phyloP scores from a whole-genome alignment of 2,329 filamentous ascomycete species.

The Nigrospora oryzae region DNA sequence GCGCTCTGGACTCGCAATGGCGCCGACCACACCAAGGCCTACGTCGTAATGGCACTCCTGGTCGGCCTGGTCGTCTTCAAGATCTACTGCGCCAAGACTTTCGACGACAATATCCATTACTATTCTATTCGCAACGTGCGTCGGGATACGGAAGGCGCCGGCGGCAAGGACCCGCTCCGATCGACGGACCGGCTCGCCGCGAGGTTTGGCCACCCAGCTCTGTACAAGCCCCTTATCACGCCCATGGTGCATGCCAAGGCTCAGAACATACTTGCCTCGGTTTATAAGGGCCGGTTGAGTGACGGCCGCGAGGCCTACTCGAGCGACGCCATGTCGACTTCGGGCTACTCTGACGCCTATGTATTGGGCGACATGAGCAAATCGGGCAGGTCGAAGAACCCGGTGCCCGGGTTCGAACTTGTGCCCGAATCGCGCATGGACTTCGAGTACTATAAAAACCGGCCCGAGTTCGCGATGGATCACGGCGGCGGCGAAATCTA shows the following conservation, averaged over 20 bases:
- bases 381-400: slow-evolving; percentile 34
- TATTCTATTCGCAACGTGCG: slow-evolving; percentile 59
- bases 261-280: slow-evolving; percentile 73
- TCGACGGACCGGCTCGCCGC: slow-evolving; percentile 60
- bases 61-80: slow-evolving; percentile 80
- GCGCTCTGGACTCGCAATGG: slow-evolving; percentile 65
- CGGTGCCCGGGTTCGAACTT: slow-evolving; percentile 73
- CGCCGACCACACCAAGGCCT: slow-evolving; percentile 52
- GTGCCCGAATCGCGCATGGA: slow-evolving; percentile 81
- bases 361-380: slow-evolving; percentile 70
- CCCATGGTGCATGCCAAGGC: slow-evolving; percentile 94
- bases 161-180: slow-evolving; percentile 42
- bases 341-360: slow-evolving; percentile 76
- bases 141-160: slow-evolving; percentile 33
- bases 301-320: slow-evolving; percentile 55
- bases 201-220: slow-evolving; percentile 81
- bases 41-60: slow-evolving; percentile 63
- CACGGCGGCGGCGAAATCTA: slow-evolving; percentile 70
- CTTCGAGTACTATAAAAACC: slow-evolving; percentile 86
- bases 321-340: slow-evolving; percentile 47
- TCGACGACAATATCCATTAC: slow-evolving; percentile 74
- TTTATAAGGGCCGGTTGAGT: slow-evolving; percentile 74
- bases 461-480: slow-evolving; percentile 78
- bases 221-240: slow-evolving; percentile 83
- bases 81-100: slow-evolving; percentile 66